Evolutionary conservation across 164 flowering plant genomes (phyloP).

Genomic region (Euptelea pleiosperma): DNA sequence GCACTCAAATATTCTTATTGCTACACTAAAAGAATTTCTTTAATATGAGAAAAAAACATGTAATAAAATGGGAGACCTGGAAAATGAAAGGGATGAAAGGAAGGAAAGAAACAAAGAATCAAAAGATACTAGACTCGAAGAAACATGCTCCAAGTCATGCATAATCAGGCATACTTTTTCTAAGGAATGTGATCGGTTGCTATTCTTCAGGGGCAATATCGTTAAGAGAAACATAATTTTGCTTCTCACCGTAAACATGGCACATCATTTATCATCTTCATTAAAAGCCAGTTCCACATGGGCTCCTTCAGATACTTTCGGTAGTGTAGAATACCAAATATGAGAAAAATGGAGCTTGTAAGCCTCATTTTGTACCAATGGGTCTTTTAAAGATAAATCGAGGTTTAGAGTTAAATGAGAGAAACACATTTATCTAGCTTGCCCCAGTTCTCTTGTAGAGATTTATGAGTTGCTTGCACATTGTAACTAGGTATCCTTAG

Average conservation of each 20-base stretch:
- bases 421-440: constrained; percentile 46
- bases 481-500: constrained; percentile 91
- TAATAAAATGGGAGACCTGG: constrained; percentile 4
- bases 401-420: constrained; percentile 8
- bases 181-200: constrained; percentile 67
- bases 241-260: constrained; percentile 69
- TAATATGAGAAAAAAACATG: neutral
- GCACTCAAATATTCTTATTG: neutral
- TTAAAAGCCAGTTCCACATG: constrained; percentile 91
- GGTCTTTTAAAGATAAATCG: neutral
- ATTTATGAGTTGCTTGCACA: constrained; percentile 67
- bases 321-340: constrained; percentile 1
- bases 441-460: constrained; percentile 81
- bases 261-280: constrained; percentile 91
- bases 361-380: neutral
- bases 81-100: too few relatives aligned
- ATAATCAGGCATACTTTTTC: constrained; percentile 76
- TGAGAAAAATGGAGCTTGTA: neutral
- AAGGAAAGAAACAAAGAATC: too few relatives aligned
- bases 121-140: too few relatives aligned
- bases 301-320: constrained; percentile 83
- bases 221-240: constrained; percentile 66
- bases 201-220: constrained; percentile 64
- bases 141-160: constrained; percentile 44
- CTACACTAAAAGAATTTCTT: neutral